Evolutionary conservation across 2,329 filamentous ascomycete species (phyloP).

Genomic region (Diaporthe vaccinii): DNA sequence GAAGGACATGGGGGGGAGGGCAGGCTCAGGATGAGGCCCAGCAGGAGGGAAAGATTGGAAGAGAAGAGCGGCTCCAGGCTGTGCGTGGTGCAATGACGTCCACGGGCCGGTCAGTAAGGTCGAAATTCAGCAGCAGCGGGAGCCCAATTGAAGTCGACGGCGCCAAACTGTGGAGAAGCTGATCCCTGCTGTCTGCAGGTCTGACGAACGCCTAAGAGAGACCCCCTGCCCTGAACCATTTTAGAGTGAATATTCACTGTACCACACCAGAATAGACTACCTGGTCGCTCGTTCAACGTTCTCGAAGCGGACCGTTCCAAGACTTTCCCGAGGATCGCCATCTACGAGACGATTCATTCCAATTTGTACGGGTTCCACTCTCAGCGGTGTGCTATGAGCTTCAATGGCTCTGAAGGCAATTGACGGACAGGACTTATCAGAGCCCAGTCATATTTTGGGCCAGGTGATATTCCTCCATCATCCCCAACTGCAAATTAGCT

Average conservation of each 20-base stretch:
- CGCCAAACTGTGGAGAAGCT: constrained; percentile 27
- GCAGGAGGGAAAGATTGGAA: background rate
- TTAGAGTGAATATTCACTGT: background rate
- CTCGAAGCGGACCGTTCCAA: background rate
- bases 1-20: background rate
- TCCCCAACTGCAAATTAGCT: background rate
- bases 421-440: background rate
- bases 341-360: background rate
- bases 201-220: constrained; percentile 20
- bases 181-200: constrained; percentile 29
- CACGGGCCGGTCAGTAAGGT: constrained; percentile 18
- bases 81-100: constrained; percentile 25
- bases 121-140: constrained; percentile 21
- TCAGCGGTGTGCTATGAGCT: background rate
- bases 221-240: constrained; percentile 1
- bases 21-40: constrained; percentile 32
- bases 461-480: background rate
- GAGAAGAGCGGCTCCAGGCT: background rate
- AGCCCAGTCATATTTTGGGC: background rate
- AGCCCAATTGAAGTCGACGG: constrained; percentile 24
- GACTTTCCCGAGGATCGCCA: background rate
- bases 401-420: background rate
- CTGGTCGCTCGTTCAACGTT: background rate
- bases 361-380: too few relatives aligned
- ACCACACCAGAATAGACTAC: background rate